A percentile compares a stretch with the other conserved stretches of the same genome.
Conservation (phyloP, 2,329 filamentous ascomycete species). For the Alternaria brassicicola region DNA sequence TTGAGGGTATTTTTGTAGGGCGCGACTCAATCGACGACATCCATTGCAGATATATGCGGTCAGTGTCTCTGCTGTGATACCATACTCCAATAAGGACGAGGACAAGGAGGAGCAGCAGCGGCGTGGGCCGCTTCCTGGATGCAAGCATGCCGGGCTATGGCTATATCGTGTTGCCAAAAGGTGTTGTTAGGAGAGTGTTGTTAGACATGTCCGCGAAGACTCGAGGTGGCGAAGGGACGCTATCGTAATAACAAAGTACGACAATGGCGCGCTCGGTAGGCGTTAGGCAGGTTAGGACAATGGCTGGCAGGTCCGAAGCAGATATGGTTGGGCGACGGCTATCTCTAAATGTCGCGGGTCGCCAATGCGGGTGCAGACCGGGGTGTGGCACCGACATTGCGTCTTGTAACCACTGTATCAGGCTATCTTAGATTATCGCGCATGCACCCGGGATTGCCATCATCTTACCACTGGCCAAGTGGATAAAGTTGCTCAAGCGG, state of each 20-base stretch:
- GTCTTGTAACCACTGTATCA: constrained; percentile 32
- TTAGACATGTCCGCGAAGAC: constrained; percentile 26
- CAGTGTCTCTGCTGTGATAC: constrained; percentile 36
- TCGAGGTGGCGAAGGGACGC: background rate
- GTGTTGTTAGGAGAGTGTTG: constrained; percentile 23
- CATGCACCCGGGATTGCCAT: constrained; percentile 9
- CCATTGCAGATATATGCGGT: constrained; percentile 41
- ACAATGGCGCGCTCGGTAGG: background rate
- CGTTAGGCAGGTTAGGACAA: background rate
- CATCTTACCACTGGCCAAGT: constrained; percentile 12
- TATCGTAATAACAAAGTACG: background rate
- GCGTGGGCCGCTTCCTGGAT: constrained; percentile 39
- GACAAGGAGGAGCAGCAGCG: constrained; percentile 35
- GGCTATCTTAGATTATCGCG: constrained; percentile 22
- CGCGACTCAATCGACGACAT: constrained; percentile 32
- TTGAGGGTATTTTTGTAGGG: constrained; percentile 38
- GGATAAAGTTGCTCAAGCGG: background rate
- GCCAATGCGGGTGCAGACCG: constrained; percentile 12
- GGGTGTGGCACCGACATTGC: constrained; percentile 21
- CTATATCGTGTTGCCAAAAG: constrained; percentile 5
- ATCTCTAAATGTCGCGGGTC: constrained; percentile 23
- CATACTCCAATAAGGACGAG: constrained; percentile 36
- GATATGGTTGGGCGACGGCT: constrained; percentile 17
- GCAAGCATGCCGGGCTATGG: constrained; percentile 38
- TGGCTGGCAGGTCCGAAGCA: constrained; percentile 13